phyloP scores from a whole-genome alignment of 495 filamentous ascomycete genomes.

The Penicillium lagena region DNA sequence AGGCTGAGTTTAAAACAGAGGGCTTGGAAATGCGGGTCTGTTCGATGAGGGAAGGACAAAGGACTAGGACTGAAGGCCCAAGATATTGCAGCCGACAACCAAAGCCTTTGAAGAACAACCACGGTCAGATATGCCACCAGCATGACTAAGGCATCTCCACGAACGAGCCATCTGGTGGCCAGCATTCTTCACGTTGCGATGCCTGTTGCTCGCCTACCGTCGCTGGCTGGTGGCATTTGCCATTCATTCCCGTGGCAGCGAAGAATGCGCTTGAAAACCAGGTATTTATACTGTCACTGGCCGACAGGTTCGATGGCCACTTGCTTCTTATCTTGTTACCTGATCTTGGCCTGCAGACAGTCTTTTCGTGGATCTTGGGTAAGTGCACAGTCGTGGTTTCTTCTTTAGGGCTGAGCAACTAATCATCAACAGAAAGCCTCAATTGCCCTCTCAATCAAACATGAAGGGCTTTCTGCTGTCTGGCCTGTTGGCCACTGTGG shows the following conservation, averaged over 20 bases:
- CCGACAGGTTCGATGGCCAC: no score
- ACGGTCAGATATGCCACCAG: background rate
- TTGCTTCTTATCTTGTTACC: no score
- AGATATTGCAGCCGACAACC: background rate
- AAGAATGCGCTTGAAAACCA: constrained; percentile 7
- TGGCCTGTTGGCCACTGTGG: constrained; percentile 31
- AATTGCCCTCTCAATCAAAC: constrained; percentile 8
- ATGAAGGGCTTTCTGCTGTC: constrained; percentile 34
- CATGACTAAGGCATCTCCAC: background rate
- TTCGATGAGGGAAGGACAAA: background rate
- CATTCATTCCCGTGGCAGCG: constrained; percentile 16
- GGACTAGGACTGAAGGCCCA: no score
- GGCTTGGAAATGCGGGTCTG: background rate
- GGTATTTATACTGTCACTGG: constrained; percentile 6
- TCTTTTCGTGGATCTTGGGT: background rate
- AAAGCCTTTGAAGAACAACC: background rate
- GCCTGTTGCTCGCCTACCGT: background rate
- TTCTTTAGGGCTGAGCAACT: constrained; percentile 1
- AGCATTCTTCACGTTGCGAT: constrained; percentile 23
- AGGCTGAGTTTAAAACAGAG: background rate
- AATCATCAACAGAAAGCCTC: background rate
- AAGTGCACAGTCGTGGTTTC: constrained; percentile 16
- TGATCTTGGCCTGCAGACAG: no score
- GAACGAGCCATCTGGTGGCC: background rate
- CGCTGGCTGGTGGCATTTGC: constrained; percentile 8